phyloP scores from a whole-genome alignment of 2,329 filamentous ascomycete genomes.

The Alternaria viburni region DNA sequence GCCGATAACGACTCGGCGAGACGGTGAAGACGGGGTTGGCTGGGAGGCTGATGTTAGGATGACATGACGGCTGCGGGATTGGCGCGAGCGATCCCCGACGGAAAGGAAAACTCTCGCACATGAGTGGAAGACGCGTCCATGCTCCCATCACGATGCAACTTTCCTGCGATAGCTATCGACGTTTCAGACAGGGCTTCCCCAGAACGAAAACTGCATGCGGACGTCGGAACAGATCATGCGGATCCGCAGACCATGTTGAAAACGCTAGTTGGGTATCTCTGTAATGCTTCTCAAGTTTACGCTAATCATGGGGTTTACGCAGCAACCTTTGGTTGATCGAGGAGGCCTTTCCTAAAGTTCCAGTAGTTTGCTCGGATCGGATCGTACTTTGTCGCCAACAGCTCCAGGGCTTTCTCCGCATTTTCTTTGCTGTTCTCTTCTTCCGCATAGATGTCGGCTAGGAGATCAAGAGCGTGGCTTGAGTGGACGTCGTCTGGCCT shows the following conservation, averaged over 20 bases:
- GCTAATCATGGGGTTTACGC: conserved; percentile 21
- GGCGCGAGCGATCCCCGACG: conserved; percentile 21
- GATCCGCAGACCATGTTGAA: conserved; percentile 20
- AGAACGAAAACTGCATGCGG: neutral
- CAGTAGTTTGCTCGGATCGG: conserved; percentile 91
- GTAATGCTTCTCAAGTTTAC: conserved; percentile 8
- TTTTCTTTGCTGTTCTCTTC: conserved; percentile 62
- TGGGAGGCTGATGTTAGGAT: conserved; percentile 11
- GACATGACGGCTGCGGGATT: conserved; percentile 25
- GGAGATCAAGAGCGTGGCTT: conserved; percentile 70
- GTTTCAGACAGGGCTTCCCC: conserved; percentile 9
- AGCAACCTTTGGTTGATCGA: conserved; percentile 32
- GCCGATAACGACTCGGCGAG: conserved; percentile 26
- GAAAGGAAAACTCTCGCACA: conserved; percentile 19
- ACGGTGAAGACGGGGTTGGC: conserved; percentile 8
- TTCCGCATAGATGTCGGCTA: conserved; percentile 70
- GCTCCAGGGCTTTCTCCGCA: conserved; percentile 72
- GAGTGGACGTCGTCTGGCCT: conserved; percentile 61
- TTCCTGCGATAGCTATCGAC: conserved; percentile 11
- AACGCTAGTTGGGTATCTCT: conserved; percentile 35
- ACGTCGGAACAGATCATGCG: conserved; percentile 10
- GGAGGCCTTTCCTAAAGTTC: conserved; percentile 70
- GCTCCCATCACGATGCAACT: conserved; percentile 18
- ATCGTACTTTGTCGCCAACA: conserved; percentile 87
- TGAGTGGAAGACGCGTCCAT: conserved; percentile 13